Conservation (phyloP, 345 rosid genomes). For the Aethionema arabicum region DNA sequence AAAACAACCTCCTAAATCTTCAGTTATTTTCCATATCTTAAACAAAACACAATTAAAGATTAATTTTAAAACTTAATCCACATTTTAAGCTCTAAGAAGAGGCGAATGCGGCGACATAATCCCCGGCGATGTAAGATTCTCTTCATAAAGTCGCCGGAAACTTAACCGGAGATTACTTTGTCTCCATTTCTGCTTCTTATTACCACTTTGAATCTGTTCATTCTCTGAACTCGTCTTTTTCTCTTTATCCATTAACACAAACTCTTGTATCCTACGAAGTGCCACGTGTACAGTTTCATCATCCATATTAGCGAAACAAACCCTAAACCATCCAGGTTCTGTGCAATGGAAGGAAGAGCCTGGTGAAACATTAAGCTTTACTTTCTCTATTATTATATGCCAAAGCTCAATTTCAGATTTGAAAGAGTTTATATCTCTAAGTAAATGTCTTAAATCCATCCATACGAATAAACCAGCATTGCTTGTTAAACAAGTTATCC, state of each 20-base stretch:
- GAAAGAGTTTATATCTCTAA: constrained; percentile 42
- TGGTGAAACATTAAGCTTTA: constrained; percentile 81
- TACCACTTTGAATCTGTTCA: constrained; percentile 24
- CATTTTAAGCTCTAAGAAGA: constrained; percentile 49
- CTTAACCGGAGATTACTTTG: constrained; percentile 55
- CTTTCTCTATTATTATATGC: constrained; percentile 56
- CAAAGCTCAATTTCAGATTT: constrained; percentile 62
- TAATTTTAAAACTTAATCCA: background rate
- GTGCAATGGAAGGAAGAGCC: constrained; percentile 70
- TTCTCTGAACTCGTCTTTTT: constrained; percentile 19
- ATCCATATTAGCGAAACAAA: constrained; percentile 86
- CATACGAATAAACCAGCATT: constrained; percentile 70
- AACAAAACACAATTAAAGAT: background rate
- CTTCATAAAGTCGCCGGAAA: constrained; percentile 49
- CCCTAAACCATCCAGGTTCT: constrained; percentile 91
- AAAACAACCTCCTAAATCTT: constrained; percentile 20
- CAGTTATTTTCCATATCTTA: constrained; percentile 20
- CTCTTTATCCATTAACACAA: constrained; percentile 36
- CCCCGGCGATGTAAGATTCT: constrained; percentile 48
- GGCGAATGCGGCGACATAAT: constrained; percentile 75
- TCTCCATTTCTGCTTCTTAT: constrained; percentile 40
- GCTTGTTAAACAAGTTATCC: constrained; percentile 56
- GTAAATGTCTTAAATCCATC: constrained; percentile 74
- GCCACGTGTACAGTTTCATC: constrained; percentile 60
- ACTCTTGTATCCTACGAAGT: constrained; percentile 50